These are phyloP conservation scores for Cardiospermum halicacabum DNA, from an alignment of 345 rosid species.

Conservation along the genomic window DNA sequence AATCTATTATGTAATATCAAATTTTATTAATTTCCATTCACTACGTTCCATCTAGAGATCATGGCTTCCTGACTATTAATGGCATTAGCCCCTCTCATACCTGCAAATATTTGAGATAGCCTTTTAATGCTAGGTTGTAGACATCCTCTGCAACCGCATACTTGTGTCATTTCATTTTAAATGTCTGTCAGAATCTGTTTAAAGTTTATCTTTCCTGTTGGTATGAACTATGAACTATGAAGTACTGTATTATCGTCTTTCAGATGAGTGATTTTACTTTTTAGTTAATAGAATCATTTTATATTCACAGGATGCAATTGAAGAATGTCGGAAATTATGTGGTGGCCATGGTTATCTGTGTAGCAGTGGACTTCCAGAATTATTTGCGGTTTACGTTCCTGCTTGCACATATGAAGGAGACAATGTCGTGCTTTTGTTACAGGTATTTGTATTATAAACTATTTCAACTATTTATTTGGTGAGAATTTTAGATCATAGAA, in stretches of 20 bases:
- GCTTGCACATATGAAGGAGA: slow-evolving; percentile 99
- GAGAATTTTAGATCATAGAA: not conserved
- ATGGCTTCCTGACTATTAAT: not conserved
- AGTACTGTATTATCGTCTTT: too few species aligned
- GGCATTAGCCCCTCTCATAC: not conserved
- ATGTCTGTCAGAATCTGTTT: not conserved
- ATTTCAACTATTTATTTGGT: not conserved
- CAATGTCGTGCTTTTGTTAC: slow-evolving; percentile 83
- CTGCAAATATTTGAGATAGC: not conserved
- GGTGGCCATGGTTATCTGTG: slow-evolving; percentile 98
- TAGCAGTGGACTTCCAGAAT: slow-evolving; percentile 95
- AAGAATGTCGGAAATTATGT: slow-evolving; percentile 96
- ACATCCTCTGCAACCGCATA: not conserved
- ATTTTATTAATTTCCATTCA: not conserved
- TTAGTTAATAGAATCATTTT: slow-evolving; percentile 1
- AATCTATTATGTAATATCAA: not conserved
- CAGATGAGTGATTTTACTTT: not conserved
- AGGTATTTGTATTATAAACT: slow-evolving; percentile 38
- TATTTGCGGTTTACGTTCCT: slow-evolving; percentile 93
- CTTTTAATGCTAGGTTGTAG: not conserved
- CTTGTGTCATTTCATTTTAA: not conserved
- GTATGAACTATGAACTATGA: too few species aligned
- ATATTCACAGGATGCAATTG: slow-evolving; percentile 77
- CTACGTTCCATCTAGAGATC: not conserved
- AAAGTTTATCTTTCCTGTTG: not conserved